Base-by-base conservation (phyloP, 73 alveolate genomes). In the Durusdinium trenchii region DNA sequence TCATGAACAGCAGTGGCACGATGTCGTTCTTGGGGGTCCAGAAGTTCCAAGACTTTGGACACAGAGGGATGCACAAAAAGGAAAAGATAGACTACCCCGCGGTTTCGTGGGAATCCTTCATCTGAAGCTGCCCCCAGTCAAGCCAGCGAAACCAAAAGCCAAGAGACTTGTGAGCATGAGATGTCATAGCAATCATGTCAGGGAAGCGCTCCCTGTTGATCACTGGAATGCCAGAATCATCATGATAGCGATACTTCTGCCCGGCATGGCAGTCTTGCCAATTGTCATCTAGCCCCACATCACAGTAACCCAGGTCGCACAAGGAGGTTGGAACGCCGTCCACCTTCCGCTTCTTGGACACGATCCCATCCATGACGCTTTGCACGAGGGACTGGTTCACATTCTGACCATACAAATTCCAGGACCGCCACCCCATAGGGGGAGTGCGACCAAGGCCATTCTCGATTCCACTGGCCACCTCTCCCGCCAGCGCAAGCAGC, bases 231-330 rank as follows among this genome's bases (percentile, higher is more conserved):
- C 96, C 96, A 16, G 96, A 75, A 35, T 90, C 96, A 36, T 67
- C 96, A 45, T 90, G 96, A 32, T 90, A 90, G 96, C 40, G 45
- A 38, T 90, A 90, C 96, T 64, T 52, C 43, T 90, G 86, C 4
- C 96, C 96, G 28, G 54, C 96, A 23, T 90, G n/a, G 71, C 96
- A 90, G 52, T 90, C 86, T 71, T 90, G 96, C 96, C 96, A 90
- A 42, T 90, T 90, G 46, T 90, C 96, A 67, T 90, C 96, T 40
- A 90, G 43, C 30, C 96, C 96, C 38, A 90, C 96, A 90, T 90
- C 96, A 23, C 96, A 90, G 43, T 64, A 90, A 69, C 96, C 96
- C 86, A 90, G 71, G 86, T 90, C 96, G 47, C 96, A 90, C 46
- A 90, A 32, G 50, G 96, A 90, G 42, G 96, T 90, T 40, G 96